phyloP scores from a whole-genome alignment of 805 yeast species.

The Kodamaea fukazawae region DNA sequence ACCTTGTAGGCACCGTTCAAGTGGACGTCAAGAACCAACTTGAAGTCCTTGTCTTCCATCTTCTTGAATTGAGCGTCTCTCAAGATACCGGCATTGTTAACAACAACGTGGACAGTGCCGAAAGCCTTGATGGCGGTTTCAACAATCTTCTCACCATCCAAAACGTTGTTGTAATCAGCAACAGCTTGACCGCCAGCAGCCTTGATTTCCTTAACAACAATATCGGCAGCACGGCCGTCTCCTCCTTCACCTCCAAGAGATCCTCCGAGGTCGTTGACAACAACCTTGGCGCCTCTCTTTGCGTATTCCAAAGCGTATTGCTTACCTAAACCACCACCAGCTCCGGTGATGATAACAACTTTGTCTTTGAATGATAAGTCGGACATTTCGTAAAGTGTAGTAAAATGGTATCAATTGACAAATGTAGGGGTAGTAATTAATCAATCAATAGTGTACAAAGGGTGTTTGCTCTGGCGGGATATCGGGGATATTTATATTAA shows the following conservation, averaged over 20 bases:
- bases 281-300: slow-evolving; percentile 88
- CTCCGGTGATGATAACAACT: slow-evolving; percentile 93
- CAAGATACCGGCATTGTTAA: slow-evolving; percentile 94
- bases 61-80: slow-evolving; percentile 85
- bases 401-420: neutral
- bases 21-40: slow-evolving; percentile 80
- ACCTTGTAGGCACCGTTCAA: slow-evolving; percentile 84
- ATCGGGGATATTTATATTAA: slow-evolving; percentile 5
- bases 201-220: slow-evolving; percentile 84
- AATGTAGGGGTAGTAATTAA: neutral
- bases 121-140: slow-evolving; percentile 81
- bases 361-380: slow-evolving; percentile 62
- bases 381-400: slow-evolving; percentile 21
- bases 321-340: slow-evolving; percentile 96
- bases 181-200: slow-evolving; percentile 81
- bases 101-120: slow-evolving; percentile 83
- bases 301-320: slow-evolving; percentile 87
- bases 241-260: slow-evolving; percentile 71
- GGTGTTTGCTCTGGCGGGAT: neutral
- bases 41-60: slow-evolving; percentile 78
- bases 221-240: slow-evolving; percentile 78
- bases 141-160: slow-evolving; percentile 79
- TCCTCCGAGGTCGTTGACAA: slow-evolving; percentile 93
- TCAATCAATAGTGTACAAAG: neutral
- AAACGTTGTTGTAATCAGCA: slow-evolving; percentile 90